Evolutionary conservation across 495 filamentous ascomycete genomes (phyloP).

Genomic region (Diplogelasinospora grovesii): DNA sequence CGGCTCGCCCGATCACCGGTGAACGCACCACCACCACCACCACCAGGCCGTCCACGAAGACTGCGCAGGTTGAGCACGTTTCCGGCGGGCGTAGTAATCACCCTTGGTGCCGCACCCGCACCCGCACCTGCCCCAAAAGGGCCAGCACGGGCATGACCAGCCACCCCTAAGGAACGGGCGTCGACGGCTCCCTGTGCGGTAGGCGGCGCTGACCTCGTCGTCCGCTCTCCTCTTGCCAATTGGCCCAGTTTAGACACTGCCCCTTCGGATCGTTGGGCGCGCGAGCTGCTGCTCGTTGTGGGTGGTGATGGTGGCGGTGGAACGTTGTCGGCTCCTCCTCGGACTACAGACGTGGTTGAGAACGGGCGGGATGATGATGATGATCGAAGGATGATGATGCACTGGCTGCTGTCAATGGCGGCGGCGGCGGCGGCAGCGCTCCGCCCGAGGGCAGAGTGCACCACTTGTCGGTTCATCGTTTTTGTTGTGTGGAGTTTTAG

Average conservation of each 20-base stretch:
- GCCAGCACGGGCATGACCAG: no score
- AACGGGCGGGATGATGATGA: conserved; percentile 3
- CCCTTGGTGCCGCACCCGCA: no score
- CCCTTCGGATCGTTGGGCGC: conserved; percentile 10
- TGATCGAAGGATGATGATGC: conserved; percentile 11
- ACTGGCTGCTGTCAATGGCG: background rate
- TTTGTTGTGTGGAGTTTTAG: no score
- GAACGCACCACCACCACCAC: no score
- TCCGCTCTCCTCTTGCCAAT: no score
- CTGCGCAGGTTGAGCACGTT: conserved; percentile 25
- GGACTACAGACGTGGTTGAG: conserved; percentile 4
- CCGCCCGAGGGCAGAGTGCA: conserved; percentile 22
- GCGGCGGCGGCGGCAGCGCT: background rate
- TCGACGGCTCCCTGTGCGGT: conserved; percentile 12
- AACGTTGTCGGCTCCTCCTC: conserved; percentile 6
- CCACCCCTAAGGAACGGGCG: conserved; percentile 13
- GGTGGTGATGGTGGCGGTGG: background rate
- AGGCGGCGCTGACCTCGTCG: conserved; percentile 1
- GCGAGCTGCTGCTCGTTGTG: conserved; percentile 5
- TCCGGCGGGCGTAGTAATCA: background rate
- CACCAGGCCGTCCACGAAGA: conserved; percentile 15
- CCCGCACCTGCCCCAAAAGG: no score
- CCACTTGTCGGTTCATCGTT: conserved; percentile 22
- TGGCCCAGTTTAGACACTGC: conserved; percentile 19
- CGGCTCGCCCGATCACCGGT: no score